Conservation (phyloP, 2,329 filamentous ascomycete species). For the Colletotrichum endophyticum region DNA sequence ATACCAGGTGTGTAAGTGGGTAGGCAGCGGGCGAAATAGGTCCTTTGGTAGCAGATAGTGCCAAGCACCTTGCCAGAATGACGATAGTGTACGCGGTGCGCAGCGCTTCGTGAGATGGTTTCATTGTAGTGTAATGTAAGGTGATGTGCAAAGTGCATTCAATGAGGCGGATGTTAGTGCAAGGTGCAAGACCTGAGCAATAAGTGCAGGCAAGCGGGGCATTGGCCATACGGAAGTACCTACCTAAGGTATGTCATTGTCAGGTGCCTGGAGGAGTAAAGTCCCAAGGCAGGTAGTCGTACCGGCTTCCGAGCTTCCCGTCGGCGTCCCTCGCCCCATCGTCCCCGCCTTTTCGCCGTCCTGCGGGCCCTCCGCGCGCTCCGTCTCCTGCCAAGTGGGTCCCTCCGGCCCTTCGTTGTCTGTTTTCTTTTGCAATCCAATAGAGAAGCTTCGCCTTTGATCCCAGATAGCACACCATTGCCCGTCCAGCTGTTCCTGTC, state of each 20-base stretch:
- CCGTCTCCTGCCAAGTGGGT: conserved; percentile 2
- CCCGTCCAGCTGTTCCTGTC: background rate
- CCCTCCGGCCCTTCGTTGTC: background rate
- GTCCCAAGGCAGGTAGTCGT: background rate
- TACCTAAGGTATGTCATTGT: no score
- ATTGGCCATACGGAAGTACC: background rate
- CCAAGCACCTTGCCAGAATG: background rate
- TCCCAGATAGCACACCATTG: background rate
- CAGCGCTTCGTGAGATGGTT: background rate
- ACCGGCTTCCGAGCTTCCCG: background rate
- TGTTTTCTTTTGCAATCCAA: background rate
- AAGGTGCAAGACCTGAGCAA: background rate
- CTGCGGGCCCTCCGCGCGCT: background rate
- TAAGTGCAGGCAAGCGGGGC: background rate
- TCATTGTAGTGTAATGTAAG: background rate
- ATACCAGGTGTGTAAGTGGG: background rate
- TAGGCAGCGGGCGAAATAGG: background rate
- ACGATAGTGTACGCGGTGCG: background rate
- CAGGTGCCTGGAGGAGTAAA: no score
- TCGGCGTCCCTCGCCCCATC: background rate
- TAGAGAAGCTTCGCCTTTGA: background rate
- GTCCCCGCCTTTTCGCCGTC: background rate
- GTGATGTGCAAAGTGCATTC: background rate
- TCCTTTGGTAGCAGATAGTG: background rate
- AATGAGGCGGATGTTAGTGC: background rate